Evolutionary conservation across 495 filamentous ascomycete species (phyloP), one percentile per base, ranked within the genome.

Genomic region (Hyaloscypha finlandica): DNA sequence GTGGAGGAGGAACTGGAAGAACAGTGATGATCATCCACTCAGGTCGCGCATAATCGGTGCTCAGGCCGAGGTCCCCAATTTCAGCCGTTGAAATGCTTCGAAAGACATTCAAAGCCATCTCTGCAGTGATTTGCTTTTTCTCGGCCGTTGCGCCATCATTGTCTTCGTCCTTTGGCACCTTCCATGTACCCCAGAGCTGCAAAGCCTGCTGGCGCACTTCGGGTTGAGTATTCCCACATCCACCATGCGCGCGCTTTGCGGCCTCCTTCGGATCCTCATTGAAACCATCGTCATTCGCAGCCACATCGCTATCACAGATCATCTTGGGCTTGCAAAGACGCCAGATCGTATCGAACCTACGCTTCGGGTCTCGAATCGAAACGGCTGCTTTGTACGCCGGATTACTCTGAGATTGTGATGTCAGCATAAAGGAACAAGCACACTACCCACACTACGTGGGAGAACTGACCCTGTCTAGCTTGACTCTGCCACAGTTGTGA

Each of bases 1-100:
- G 93, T 16, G 95, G 95, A 3, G 95, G 95, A 0, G 95, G 95
- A 4, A 99, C 95, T 6, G 96, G 93, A 20, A 99, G 83, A 54
- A 97, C 93, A 0, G 94, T 96, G 63, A 99, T 83, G 68, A 98
- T 87, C 94, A 99, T 97, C 94, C 96, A 98, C 76, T 97, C 95
- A 1, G 95, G 95, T 60, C 94, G 87, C 35, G 95, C 94, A 74
- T 97, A 98, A 67, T 96, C 89, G 68, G 89, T 90, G 79, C 91
- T 98, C 72, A 98, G 77, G 53, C 95, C 95, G 78, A 99, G 89
- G 70, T 94, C 91, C 61, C 83, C 81, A 69, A 96, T 89, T 53
- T 97, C 94, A 14, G 90, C 83, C 45, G 89, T 83, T 2, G 89
- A 85, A 60, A 98, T 96, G 69, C 86, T 88, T 63, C 88, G 87